Evolutionary conservation across 192 early-diverging fungal species (phyloP), one percentile per base, ranked within the genome.

Genomic region (Phlyctochytrium planicorne): DNA sequence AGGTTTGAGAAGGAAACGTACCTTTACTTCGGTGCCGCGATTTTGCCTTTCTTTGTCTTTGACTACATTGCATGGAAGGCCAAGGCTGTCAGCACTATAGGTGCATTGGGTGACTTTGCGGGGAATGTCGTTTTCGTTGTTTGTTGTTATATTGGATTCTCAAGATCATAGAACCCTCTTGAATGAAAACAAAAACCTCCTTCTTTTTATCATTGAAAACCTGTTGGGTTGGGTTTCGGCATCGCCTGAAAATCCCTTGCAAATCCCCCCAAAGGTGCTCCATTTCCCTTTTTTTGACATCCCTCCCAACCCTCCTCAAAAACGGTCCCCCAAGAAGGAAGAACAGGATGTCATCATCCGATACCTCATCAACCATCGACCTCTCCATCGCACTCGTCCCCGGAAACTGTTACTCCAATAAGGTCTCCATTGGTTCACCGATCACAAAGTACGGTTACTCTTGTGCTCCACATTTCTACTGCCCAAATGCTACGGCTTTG

Each of bases 401-500:
- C 2, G 66, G 66, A 1, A 68, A 68, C 57, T 68, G 66, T 37
- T 68, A 68, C 35, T 31, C 36, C n/a, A 31, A 31, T 6, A 16
- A 23, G 20, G 47, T 50, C 35, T 20, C 66, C 17, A 60, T 68
- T 30, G 66, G 66, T 17, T 17, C 29, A 16, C 66, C 66, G 4
- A 60, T 68, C 59, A 23, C 37, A 17, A 33, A 60, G 16, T 68
- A 68, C 34, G 59, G 59, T 0, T 68, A 68, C 30, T n/a, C 55
- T 1, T 68, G 66, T 34, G 66, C 66, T 14, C 59, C 59, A 3
- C 55, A 68, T 30, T 68, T 68, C 31, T 68, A 68, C 32, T 68
- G 66, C 30, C 66, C 66, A 29, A 68, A 68, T 31, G n/a, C 66
- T 3, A 60, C 56, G 24, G 14, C 66, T 14, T 34, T 20, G 20